Percentiles rank a stretch among this genome's conserved stretches.
Evolutionary conservation across 169 alveolate genomes (phyloP).

Genomic region (Plasmodium blacklocki): DNA sequence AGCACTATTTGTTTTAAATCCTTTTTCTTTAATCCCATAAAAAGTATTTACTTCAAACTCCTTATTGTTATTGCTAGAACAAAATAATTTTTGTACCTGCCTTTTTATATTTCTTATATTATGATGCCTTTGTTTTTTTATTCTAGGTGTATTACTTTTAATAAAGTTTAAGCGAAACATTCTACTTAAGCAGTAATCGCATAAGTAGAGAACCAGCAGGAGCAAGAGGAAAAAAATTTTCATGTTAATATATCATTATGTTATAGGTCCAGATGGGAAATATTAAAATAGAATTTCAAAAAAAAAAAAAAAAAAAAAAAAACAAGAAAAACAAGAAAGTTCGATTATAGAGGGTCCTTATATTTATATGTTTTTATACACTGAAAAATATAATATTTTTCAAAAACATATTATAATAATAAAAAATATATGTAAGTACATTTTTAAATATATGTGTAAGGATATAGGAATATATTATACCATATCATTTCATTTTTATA

Average conservation of each 20-base stretch:
- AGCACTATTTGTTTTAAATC: constrained; percentile 7
- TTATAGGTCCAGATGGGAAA: background rate
- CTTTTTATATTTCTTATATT: background rate
- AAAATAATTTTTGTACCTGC: background rate
- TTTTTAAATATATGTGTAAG: no score
- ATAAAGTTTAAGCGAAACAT: constrained; percentile 29
- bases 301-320: constrained; percentile 6
- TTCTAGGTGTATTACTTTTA: background rate
- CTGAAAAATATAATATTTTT: no score
- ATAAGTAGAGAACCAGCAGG: background rate
- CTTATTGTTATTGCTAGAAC: constrained; percentile 2
- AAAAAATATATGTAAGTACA: no score
- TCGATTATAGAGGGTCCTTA: no score
- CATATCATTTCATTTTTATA: no score
- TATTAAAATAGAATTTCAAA: background rate
- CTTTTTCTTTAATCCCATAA: constrained; percentile 26
- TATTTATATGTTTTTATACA: no score
- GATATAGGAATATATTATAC: no score
- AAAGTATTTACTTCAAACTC: constrained; percentile 1
- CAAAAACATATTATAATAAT: no score
- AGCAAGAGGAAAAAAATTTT: background rate
- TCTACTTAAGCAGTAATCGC: background rate
- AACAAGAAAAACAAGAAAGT: no score
- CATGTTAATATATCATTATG: constrained; percentile 18
- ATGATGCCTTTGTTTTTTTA: background rate